Evolutionary conservation across 345 rosid genomes (phyloP), one percentile per base, ranked within the genome.

Genomic region (Linum lewisii): DNA sequence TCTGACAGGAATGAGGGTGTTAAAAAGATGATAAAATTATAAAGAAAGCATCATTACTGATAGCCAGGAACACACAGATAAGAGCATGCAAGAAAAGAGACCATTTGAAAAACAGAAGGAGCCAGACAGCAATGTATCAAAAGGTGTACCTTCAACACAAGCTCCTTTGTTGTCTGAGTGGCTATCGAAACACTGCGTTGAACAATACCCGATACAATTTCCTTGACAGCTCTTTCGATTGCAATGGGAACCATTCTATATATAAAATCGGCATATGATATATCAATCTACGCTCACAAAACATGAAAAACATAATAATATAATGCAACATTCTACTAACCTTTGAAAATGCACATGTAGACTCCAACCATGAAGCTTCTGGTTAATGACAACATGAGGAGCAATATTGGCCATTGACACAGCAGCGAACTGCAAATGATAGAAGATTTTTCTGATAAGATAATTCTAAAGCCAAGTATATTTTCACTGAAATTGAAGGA

Each of bases 111-210:
- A 29, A 14, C 6, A 60, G 5, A 63, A 37, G 55, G 44, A n/a
- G 10, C 13, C 51, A 59, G n/a, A 45, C 62, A 61, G 51, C 25
- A 19, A 29, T 54, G 3, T 24, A 47, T 61, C 52, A 68, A 56
- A n/a, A 21, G 45, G 57, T 72, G 63, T 67, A 92, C 99, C 99
- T 93, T 93, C 60, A 93, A 71, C 66, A 93, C 99, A 74, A 93
- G 94, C 72, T 93, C 97, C 75, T 93, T 93, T 58, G 97, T 89
- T 53, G 97, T 93, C 75, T 93, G 97, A 56, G 94, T 87, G 52
- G 99, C 97, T 73, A 93, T 89, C 45, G 95, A 85, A 76, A 93
- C 99, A 76, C 99, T 93, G 57, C 95, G 87, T 73, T 93, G 97
- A 73, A 93, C 95, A 74, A 89, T 87, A 63, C 87, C 81, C 62